Percentiles rank a stretch among this genome's conserved stretches.
Conservation (phyloP, 345 rosid genomes). For the Ceriops decandra region DNA sequence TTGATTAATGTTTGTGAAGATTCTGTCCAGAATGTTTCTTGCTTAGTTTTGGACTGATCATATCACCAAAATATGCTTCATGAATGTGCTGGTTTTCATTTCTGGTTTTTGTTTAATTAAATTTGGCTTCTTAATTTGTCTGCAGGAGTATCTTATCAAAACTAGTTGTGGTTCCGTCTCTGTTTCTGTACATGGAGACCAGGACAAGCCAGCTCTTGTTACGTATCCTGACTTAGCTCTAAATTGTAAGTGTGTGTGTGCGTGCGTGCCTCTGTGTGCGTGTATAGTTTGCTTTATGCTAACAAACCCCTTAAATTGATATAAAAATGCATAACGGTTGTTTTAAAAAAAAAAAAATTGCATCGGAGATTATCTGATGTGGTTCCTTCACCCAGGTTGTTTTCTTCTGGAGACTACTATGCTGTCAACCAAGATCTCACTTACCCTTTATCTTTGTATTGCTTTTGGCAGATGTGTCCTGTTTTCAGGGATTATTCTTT, state of each 20-base stretch:
- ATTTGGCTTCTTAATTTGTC: slow-evolving; percentile 14
- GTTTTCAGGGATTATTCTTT: slow-evolving; percentile 86
- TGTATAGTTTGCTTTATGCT: background rate
- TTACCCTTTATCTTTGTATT: background rate
- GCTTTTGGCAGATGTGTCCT: slow-evolving; percentile 65
- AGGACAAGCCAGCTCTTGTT: slow-evolving; percentile 75
- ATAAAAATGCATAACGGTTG: too few species aligned
- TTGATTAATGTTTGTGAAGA: too few species aligned
- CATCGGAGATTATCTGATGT: too few species aligned
- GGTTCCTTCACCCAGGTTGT: background rate
- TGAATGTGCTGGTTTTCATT: too few species aligned
- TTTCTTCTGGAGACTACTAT: background rate
- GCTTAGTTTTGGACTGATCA: too few species aligned
- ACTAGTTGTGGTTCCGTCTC: slow-evolving; percentile 75
- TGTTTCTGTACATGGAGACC: slow-evolving; percentile 77
- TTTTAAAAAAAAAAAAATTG: too few species aligned
- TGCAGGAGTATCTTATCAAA: slow-evolving; percentile 70
- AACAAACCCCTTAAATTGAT: background rate
- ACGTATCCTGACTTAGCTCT: slow-evolving; percentile 91
- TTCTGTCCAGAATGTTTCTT: too few species aligned
- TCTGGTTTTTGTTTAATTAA: background rate
- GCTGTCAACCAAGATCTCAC: background rate
- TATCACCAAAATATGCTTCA: too few species aligned
- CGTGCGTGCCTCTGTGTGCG: too few species aligned
- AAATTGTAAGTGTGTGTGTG: slow-evolving; percentile 48